Conservation (phyloP, 192 early-diverging fungal species). For the Thamnidium elegans region DNA sequence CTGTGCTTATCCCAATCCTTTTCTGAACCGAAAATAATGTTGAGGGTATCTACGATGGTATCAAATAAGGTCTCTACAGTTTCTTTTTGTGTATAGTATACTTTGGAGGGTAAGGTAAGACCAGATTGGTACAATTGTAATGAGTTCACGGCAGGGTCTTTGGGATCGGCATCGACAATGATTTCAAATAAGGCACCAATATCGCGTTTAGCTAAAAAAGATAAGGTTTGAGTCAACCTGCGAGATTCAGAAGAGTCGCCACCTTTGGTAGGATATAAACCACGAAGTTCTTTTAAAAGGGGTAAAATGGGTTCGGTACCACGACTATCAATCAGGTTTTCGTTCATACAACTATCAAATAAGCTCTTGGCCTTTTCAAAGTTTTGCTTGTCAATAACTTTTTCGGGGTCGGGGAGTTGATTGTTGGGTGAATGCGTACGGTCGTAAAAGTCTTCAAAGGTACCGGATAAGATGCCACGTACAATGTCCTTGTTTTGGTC, state of each 20-base stretch:
- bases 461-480: slow-evolving; percentile 44
- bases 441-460: slow-evolving; percentile 32
- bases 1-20: slow-evolving; percentile 14
- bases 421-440: slow-evolving; percentile 31
- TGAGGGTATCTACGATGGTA: slow-evolving; percentile 46
- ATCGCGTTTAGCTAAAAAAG: slow-evolving; percentile 9
- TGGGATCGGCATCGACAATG: slow-evolving; percentile 50
- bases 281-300: slow-evolving; percentile 39
- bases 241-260: background rate
- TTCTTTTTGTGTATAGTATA: slow-evolving; percentile 59
- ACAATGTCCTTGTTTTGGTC: slow-evolving; percentile 40
- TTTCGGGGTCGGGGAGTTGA: slow-evolving; percentile 40
- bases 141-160: slow-evolving; percentile 53
- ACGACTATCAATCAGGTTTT: slow-evolving; percentile 39
- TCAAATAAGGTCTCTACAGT: slow-evolving; percentile 39
- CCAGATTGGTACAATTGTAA: slow-evolving; percentile 56
- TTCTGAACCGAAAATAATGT: slow-evolving; percentile 16
- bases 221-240: slow-evolving; percentile 4
- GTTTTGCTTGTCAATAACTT: slow-evolving; percentile 51
- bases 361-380: slow-evolving; percentile 58
- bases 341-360: slow-evolving; percentile 59
- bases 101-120: slow-evolving; percentile 59
- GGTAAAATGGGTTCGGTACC: slow-evolving; percentile 46
- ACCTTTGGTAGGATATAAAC: slow-evolving; percentile 25
- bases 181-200: slow-evolving; percentile 50